A percentile compares a stretch with the other conserved stretches of the same genome.
Conservation (phyloP, 768 basidiomycete species). For the Boletus tylopilopsis region DNA sequence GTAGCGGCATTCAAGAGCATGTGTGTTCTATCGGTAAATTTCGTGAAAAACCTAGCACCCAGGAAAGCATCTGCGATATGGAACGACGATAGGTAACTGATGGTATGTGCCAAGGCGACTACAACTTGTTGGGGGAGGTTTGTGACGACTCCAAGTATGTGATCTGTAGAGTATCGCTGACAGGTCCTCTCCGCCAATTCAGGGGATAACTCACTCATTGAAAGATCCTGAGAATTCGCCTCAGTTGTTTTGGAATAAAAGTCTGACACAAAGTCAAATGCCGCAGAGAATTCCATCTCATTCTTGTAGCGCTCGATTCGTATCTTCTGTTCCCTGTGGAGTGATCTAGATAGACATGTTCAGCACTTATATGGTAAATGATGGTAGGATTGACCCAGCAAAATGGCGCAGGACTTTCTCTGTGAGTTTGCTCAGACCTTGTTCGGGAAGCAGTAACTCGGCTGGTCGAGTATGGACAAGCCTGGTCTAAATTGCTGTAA, state of each 20-base stretch:
- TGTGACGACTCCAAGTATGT: constrained; percentile 56
- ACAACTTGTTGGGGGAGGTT: constrained; percentile 69
- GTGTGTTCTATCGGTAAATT: constrained; percentile 70
- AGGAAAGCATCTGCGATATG: constrained; percentile 74
- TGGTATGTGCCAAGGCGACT: constrained; percentile 67
- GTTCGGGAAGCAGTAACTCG: constrained; percentile 68
- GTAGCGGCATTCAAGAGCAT: constrained; percentile 93
- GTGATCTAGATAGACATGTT: constrained; percentile 30
- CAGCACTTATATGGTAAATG: constrained; percentile 4
- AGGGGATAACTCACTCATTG: constrained; percentile 12
- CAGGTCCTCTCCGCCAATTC: neutral
- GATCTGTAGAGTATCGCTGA: constrained; percentile 37
- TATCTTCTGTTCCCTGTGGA: constrained; percentile 39
- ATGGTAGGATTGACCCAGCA: constrained; percentile 44
- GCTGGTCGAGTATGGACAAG: constrained; percentile 81
- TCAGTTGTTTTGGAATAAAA: constrained; percentile 61
- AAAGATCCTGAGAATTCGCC: constrained; percentile 36
- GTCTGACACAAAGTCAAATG: constrained; percentile 60
- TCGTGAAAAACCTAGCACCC: constrained; percentile 73
- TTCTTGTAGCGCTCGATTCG: constrained; percentile 62
- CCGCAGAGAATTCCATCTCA: constrained; percentile 57
- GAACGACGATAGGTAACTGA: constrained; percentile 70
- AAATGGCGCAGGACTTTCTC: constrained; percentile 74
- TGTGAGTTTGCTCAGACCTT: constrained; percentile 61
- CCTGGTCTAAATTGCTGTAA: constrained; percentile 59